phyloP scores from a whole-genome alignment of 768 basidiomycete genomes.

The Termitomyces sp. region DNA sequence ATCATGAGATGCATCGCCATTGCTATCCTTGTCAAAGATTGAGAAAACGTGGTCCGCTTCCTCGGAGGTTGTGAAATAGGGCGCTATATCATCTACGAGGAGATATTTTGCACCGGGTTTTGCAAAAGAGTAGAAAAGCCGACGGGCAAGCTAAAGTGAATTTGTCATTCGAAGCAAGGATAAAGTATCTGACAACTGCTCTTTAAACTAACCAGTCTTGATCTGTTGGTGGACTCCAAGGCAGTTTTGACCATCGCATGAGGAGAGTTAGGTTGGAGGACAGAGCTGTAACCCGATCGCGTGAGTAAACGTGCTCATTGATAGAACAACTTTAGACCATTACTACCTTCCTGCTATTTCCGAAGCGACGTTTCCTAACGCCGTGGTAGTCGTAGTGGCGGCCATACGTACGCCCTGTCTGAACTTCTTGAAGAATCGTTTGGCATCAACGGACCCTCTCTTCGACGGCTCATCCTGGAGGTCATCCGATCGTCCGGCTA shows the following conservation, averaged over 20 bases:
- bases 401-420: slow-evolving; percentile 65
- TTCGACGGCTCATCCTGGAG: slow-evolving; percentile 34
- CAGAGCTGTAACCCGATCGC: slow-evolving; percentile 36
- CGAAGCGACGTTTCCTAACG: slow-evolving; percentile 52
- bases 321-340: background rate
- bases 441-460: slow-evolving; percentile 46
- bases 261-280: slow-evolving; percentile 88
- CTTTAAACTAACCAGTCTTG: slow-evolving; percentile 44
- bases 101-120: slow-evolving; percentile 55
- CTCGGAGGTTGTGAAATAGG: slow-evolving; percentile 63
- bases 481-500: slow-evolving; percentile 63
- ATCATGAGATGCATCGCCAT: slow-evolving; percentile 67
- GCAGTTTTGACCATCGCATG: slow-evolving; percentile 77
- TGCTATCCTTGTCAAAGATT: slow-evolving; percentile 66
- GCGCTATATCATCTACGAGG: slow-evolving; percentile 61
- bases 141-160: slow-evolving; percentile 61
- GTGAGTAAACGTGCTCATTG: background rate
- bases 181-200: background rate
- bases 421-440: slow-evolving; percentile 62
- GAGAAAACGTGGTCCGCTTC: slow-evolving; percentile 64
- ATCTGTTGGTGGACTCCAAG: slow-evolving; percentile 75
- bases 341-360: slow-evolving; percentile 47
- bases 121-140: slow-evolving; percentile 83
- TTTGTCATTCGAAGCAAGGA: slow-evolving; percentile 7
- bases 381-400: slow-evolving; percentile 80